Conservation (phyloP, 2,329 filamentous ascomycete genomes). For the Aspergillus candidus region DNA sequence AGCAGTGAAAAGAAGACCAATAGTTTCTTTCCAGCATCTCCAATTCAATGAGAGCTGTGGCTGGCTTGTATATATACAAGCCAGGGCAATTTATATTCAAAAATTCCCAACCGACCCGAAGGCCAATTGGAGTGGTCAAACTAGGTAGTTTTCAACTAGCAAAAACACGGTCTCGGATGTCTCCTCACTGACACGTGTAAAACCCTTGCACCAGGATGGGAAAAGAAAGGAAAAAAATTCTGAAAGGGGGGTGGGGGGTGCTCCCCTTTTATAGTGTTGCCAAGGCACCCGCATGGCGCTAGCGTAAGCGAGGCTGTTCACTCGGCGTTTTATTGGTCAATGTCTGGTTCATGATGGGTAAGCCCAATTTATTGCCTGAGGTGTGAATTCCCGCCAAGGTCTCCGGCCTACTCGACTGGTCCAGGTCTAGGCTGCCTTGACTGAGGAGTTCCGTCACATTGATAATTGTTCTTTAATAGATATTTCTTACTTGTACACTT, state of each 20-base stretch:
- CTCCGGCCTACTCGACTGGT: too few species aligned
- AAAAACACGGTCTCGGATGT: constrained; percentile 82
- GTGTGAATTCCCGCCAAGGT: too few species aligned
- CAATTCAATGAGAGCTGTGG: too few species aligned
- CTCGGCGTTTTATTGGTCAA: constrained; percentile 4
- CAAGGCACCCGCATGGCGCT: constrained; percentile 17
- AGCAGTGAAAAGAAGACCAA: constrained; percentile 37
- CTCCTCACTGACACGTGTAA: constrained; percentile 82
- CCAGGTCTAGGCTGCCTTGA: too few species aligned
- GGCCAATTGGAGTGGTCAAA: constrained; percentile 70
- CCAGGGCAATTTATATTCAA: constrained; percentile 49
- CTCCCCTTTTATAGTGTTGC: constrained; percentile 19
- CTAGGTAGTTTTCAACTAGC: constrained; percentile 81
- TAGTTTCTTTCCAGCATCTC: constrained; percentile 9
- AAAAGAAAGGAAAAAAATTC: constrained; percentile 31
- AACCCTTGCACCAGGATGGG: constrained; percentile 54
- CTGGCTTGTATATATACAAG: constrained; percentile 16
- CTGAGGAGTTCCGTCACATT: too few species aligned
- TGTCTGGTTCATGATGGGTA: not conserved
- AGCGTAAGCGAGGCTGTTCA: constrained; percentile 22
- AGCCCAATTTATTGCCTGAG: not conserved
- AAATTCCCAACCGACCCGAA: constrained; percentile 71
- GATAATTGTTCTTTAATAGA: too few species aligned
- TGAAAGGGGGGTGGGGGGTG: constrained; percentile 10
- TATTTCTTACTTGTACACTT: too few species aligned